Conservation (phyloP, 768 basidiomycete species). For the Suillus weaverae region DNA sequence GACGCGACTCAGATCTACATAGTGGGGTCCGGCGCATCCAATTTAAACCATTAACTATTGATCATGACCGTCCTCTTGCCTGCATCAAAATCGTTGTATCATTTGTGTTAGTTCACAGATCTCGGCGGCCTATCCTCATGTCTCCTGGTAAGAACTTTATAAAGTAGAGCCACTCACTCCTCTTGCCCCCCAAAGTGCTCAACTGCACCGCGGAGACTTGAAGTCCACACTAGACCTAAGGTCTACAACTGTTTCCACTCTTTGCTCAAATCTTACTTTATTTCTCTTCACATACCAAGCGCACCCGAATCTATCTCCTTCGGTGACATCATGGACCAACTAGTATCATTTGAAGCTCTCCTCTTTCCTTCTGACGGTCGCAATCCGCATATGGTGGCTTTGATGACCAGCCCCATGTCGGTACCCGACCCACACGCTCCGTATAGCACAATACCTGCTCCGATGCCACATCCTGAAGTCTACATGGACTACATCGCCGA, state of each 20-base stretch:
- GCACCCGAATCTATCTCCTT: conserved; percentile 12
- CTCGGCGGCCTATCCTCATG: conserved; percentile 42
- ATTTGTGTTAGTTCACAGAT: conserved; percentile 9
- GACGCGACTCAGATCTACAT: too few species aligned
- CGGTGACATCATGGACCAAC: conserved; percentile 55
- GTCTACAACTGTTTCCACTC: conserved; percentile 10
- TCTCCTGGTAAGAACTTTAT: not conserved
- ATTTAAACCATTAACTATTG: not conserved
- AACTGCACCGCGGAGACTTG: conserved; percentile 23
- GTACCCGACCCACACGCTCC: conserved; percentile 44
- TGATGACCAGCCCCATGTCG: conserved; percentile 68
- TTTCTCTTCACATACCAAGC: not conserved
- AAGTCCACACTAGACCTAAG: conserved; percentile 17
- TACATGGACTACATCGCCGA: conserved; percentile 88
- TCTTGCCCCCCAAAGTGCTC: conserved; percentile 21
- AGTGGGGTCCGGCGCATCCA: not conserved
- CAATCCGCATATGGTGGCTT: conserved; percentile 66
- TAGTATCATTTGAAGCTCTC: conserved; percentile 66
- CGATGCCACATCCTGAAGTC: conserved; percentile 81
- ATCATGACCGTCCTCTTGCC: conserved; percentile 42
- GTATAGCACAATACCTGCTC: conserved; percentile 47
- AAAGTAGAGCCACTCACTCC: conserved; percentile 19
- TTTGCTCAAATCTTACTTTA: conserved; percentile 5
- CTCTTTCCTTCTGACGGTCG: conserved; percentile 80
- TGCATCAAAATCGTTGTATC: not conserved